Evolutionary conservation across 805 yeast species (phyloP).

Genomic region (Tetrapisispora taiwanensis): DNA sequence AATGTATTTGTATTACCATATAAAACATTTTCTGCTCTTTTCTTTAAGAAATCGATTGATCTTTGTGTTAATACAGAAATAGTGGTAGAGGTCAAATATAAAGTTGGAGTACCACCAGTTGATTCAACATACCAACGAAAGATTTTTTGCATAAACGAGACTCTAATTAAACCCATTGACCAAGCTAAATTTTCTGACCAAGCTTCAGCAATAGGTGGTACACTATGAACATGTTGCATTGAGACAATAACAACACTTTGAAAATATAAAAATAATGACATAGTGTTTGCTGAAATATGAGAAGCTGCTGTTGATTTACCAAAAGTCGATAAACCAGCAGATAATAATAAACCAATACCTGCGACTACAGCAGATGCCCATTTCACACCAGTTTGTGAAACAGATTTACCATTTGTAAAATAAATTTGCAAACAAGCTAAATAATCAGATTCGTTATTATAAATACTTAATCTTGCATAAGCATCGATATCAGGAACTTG

Average conservation of each 20-base stretch:
- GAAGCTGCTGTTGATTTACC: conserved; percentile 90
- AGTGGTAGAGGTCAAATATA: conserved; percentile 52
- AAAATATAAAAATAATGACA: conserved; percentile 76
- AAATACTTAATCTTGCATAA: conserved; percentile 47
- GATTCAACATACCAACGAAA: conserved; percentile 80
- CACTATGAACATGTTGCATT: conserved; percentile 76
- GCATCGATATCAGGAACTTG: conserved; percentile 85
- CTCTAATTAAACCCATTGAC: conserved; percentile 86
- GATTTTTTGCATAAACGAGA: conserved; percentile 72
- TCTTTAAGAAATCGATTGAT: conserved; percentile 23
- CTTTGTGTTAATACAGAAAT: conserved; percentile 66
- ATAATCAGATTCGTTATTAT: conserved; percentile 33
- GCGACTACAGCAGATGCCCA: conserved; percentile 94
- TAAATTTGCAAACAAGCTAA: conserved; percentile 70
- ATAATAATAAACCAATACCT: conserved; percentile 70
- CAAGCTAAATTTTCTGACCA: conserved; percentile 92
- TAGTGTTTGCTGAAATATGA: conserved; percentile 82
- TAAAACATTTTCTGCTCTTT: conserved; percentile 32
- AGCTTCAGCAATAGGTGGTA: conserved; percentile 89
- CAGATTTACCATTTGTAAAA: conserved; percentile 71
- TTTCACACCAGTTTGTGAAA: conserved; percentile 69
- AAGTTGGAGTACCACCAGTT: conserved; percentile 81
- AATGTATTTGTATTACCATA: conserved; percentile 48
- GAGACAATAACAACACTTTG: conserved; percentile 78
- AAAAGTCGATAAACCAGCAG: conserved; percentile 72